Percentiles rank a stretch among this genome's conserved stretches.
phyloP scores from a whole-genome alignment of 352 stramenopile species.

The Phytophthora hybrid region DNA sequence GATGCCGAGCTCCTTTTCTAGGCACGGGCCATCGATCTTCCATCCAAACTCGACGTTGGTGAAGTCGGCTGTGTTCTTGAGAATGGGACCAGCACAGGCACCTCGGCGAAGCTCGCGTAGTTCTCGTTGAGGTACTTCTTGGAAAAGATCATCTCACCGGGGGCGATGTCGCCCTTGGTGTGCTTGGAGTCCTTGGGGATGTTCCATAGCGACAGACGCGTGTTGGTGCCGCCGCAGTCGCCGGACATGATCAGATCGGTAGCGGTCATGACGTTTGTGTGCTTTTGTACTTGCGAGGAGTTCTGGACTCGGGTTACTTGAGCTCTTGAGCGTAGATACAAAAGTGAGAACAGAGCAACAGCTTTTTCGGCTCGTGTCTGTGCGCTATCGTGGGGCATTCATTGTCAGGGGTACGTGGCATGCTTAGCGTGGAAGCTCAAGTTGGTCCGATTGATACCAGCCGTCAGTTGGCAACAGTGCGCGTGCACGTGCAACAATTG shows the following conservation, averaged over 20 bases:
- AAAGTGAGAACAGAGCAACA: no score
- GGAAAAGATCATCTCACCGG: constrained; percentile 78
- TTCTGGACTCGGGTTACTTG: no score
- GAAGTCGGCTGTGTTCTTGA: constrained; percentile 86
- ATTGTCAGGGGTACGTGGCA: no score
- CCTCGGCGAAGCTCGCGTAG: constrained; percentile 79
- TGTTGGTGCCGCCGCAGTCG: constrained; percentile 98
- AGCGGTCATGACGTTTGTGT: neutral
- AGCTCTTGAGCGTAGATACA: no score
- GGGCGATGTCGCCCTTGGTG: constrained; percentile 60
- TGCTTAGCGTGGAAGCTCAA: no score
- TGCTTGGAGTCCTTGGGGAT: constrained; percentile 40
- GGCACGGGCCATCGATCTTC: constrained; percentile 81
- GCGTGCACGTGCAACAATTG: no score
- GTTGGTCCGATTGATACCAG: no score
- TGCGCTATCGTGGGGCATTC: no score
- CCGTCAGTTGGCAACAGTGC: no score
- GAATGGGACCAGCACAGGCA: constrained; percentile 84
- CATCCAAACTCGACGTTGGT: constrained; percentile 94
- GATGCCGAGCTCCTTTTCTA: constrained; percentile 85
- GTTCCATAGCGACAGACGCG: constrained; percentile 90
- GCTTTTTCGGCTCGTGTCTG: no score
- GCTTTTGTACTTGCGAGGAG: no score
- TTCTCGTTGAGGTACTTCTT: constrained; percentile 90
- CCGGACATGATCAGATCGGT: constrained; percentile 86